A percentile compares a stretch with the other conserved stretches of the same genome.
Evolutionary conservation across 768 basidiomycete species (phyloP).

Genomic region (Rhodotorula toruloides): DNA sequence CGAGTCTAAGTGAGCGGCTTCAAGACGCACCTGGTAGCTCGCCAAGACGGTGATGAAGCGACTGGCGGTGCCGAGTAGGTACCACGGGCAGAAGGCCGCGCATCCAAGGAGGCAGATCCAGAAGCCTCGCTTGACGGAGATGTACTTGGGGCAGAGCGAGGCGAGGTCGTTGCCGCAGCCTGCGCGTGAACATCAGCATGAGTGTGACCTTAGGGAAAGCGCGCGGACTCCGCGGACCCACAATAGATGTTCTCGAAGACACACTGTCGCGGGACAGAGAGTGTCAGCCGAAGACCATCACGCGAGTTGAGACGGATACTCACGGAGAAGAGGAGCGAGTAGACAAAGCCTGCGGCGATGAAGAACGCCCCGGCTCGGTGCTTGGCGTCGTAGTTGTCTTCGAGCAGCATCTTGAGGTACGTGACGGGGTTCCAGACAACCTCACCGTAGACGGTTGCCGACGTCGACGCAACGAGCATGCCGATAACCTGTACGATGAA

Average conservation of each 20-base stretch:
- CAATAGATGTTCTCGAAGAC: conserved; percentile 41
- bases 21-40: not conserved
- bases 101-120: conserved; percentile 28
- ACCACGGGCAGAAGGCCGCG: conserved; percentile 23
- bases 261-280: too few relatives aligned
- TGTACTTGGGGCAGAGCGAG: conserved; percentile 37
- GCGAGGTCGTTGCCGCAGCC: conserved; percentile 43
- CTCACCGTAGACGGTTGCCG: conserved; percentile 32
- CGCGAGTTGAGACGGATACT: too few relatives aligned
- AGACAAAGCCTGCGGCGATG: conserved; percentile 42
- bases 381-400: conserved; percentile 41
- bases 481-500: conserved; percentile 40
- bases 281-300: too few relatives aligned
- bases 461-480: conserved; percentile 42
- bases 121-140: conserved; percentile 41
- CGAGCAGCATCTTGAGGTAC: conserved; percentile 41
- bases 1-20: too few relatives aligned
- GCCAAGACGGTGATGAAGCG: conserved; percentile 42
- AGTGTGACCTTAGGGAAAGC: not conserved
- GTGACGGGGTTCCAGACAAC: conserved; percentile 42
- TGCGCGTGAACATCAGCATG: not conserved
- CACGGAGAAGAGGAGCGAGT: conserved; percentile 40
- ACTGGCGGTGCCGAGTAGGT: conserved; percentile 37
- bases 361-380: conserved; percentile 43
- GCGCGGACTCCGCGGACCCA: not conserved